phyloP scores from a whole-genome alignment of 176 grass and related monocot species.

The Eragrostis curvula region DNA sequence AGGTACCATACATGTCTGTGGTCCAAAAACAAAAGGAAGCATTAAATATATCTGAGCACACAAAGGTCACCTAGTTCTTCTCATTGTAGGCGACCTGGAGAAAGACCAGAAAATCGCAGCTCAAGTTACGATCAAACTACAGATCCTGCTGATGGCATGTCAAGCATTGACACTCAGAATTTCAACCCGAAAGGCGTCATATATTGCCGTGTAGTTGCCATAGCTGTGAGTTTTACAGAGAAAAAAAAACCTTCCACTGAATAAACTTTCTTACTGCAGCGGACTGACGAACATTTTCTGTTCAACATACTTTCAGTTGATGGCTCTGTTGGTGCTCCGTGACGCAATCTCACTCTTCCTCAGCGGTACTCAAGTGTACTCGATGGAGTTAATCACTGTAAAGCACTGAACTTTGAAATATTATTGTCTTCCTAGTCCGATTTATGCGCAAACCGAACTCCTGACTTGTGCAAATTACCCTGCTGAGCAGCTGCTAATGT shows the following conservation, averaged over 20 bases:
- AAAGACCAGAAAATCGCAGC: slow-evolving; percentile 31
- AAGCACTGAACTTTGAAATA: slow-evolving; percentile 15
- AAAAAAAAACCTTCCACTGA: slow-evolving; percentile 3
- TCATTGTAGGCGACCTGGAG: slow-evolving; percentile 44
- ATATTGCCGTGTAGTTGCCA: slow-evolving; percentile 50
- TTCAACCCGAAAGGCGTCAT: slow-evolving; percentile 42
- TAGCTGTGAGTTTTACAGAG: slow-evolving; percentile 53
- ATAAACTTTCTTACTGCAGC: neutral
- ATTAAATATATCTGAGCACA: neutral
- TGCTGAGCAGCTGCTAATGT: slow-evolving; percentile 45
- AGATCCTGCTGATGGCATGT: slow-evolving; percentile 31
- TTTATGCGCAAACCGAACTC: neutral
- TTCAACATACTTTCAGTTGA: slow-evolving; percentile 52
- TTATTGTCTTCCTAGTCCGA: neutral
- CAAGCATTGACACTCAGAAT: slow-evolving; percentile 27
- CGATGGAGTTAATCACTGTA: slow-evolving; percentile 53
- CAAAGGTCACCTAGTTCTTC: neutral
- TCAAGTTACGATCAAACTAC: slow-evolving; percentile 29
- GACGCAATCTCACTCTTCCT: slow-evolving; percentile 55
- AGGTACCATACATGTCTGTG: slow-evolving; percentile 31
- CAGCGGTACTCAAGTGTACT: slow-evolving; percentile 35
- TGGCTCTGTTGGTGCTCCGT: slow-evolving; percentile 59
- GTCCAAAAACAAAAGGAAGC: too few relatives aligned
- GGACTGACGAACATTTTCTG: neutral
- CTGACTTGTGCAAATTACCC: slow-evolving; percentile 17